Percentiles rank a stretch among this genome's conserved stretches.
Conservation (phyloP, 768 basidiomycete species). For the Zangia roseola region DNA sequence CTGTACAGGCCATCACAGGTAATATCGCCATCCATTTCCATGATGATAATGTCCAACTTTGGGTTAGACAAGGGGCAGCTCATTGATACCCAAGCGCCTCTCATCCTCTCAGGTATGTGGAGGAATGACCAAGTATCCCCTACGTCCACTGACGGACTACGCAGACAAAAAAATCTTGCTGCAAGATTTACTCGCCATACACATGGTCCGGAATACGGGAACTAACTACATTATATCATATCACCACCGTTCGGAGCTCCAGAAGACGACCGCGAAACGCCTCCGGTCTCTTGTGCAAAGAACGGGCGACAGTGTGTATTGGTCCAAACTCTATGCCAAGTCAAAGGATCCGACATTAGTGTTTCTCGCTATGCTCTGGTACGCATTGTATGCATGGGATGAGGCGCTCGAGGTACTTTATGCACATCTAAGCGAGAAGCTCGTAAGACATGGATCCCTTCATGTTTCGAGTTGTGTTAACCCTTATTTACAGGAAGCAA, state of each 20-base stretch:
- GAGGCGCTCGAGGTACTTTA: conserved; percentile 55
- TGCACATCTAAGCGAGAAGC: conserved; percentile 42
- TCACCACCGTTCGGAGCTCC: conserved; percentile 26
- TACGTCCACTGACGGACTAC: not conserved
- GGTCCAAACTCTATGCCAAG: conserved; percentile 32
- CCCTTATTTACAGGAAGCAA: conserved; percentile 39
- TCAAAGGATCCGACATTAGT: conserved; percentile 34
- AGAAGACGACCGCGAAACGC: conserved; percentile 27
- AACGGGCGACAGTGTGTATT: conserved; percentile 37
- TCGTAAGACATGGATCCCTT: conserved; percentile 33
- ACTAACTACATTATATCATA: conserved; percentile 36
- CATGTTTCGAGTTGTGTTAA: not conserved
- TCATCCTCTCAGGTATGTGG: conserved; percentile 23
- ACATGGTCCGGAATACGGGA: conserved; percentile 33
- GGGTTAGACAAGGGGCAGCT: conserved; percentile 19
- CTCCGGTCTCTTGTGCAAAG: conserved; percentile 32
- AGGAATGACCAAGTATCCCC: not conserved
- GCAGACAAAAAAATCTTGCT: conserved; percentile 26
- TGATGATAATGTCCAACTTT: not conserved
- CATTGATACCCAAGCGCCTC: conserved; percentile 36
- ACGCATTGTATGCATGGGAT: conserved; percentile 62
- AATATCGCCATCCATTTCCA: not conserved
- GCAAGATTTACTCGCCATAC: conserved; percentile 38
- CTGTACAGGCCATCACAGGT: conserved; percentile 14
- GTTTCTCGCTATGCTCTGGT: conserved; percentile 49